Base-by-base conservation (phyloP, 2,329 filamentous ascomycete genomes). In the Nemania sp. region DNA sequence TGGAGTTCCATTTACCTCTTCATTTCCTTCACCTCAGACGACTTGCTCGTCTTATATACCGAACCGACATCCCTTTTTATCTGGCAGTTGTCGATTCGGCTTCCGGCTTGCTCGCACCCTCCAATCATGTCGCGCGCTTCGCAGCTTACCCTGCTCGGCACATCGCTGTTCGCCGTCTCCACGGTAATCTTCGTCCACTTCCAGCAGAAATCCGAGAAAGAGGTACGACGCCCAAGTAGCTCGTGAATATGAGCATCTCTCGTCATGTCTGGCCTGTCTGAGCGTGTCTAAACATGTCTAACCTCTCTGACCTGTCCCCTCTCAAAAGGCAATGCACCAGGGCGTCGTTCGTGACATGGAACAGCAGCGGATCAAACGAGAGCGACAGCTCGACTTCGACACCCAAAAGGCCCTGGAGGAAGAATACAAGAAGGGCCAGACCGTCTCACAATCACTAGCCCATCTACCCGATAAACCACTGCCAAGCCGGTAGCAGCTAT, bases 271-370 rank as follows among this genome's bases (percentile, higher is more conserved):
- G 18, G 20, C 61, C 59, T 67, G 54, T 40, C 47, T 60, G 46
- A 11, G 52, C 57, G 21, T 66, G 42, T 60, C 29, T 59, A n/a
- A n/a, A 29, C 25, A 29, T 7, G 25, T 29, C 25, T 3, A 17
- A 57, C 17, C 32, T 56, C 54, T 42, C 10, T 18, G 32, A 39
- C 25, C 45, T 3, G 64, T 29, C 7, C 25, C 25, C 3, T 29
- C 25, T 29, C 7, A 3, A 29, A n/a, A 94, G 95, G 90, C 91
- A 59, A 99, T 99, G 95, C 95, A 99, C 73, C 86, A 90, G 67
- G 95, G 95, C 46, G 95, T 99, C 43, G 81, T 98, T 66, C 90
- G 94, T 65, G 95, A 99, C 72, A 90, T 97, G 82, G 94, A 98
- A 73, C 92, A 96, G 73, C 93, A 97, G 74, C 87, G 90, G 47